phyloP scores from a whole-genome alignment of 2,329 filamentous ascomycete species.

The Phialophora tarda region DNA sequence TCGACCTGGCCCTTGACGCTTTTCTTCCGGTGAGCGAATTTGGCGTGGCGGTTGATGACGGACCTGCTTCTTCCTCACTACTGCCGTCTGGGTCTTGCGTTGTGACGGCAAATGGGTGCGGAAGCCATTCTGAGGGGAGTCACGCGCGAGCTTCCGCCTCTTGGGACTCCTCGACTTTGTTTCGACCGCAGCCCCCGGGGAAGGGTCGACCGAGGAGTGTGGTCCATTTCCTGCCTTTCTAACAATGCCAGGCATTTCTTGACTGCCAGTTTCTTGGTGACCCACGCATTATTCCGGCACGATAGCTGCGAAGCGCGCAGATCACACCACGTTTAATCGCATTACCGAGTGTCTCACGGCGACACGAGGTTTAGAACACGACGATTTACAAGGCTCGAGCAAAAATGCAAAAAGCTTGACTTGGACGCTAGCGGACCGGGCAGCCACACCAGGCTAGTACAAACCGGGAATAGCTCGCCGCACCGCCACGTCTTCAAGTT shows the following conservation, averaged over 20 bases:
- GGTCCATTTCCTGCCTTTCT: not conserved
- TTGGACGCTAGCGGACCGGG: not conserved
- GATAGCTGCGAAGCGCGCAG: not conserved
- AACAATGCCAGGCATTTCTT: not conserved
- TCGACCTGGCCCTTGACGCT: not conserved
- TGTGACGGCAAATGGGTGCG: not conserved
- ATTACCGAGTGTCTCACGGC: not conserved
- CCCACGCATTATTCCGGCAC: not conserved
- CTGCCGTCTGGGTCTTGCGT: not conserved
- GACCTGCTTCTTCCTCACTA: not conserved
- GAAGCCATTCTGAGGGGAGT: not conserved
- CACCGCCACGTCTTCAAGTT: not conserved
- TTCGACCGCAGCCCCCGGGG: not conserved
- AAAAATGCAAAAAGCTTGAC: not conserved
- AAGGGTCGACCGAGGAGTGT: not conserved
- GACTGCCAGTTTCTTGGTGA: not conserved
- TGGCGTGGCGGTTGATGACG: conserved; percentile 19
- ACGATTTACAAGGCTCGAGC: not conserved
- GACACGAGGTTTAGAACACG: not conserved
- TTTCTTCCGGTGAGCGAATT: not conserved
- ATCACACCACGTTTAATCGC: not conserved
- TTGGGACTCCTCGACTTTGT: conserved; percentile 3
- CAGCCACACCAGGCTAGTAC: not conserved
- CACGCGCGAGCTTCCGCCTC: conserved; percentile 22
- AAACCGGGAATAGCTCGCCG: not conserved